Percentiles rank a stretch among this genome's conserved stretches.
Evolutionary conservation across 2,329 filamentous ascomycete species (phyloP).

Genomic region (Exophiala lecanii-corni): DNA sequence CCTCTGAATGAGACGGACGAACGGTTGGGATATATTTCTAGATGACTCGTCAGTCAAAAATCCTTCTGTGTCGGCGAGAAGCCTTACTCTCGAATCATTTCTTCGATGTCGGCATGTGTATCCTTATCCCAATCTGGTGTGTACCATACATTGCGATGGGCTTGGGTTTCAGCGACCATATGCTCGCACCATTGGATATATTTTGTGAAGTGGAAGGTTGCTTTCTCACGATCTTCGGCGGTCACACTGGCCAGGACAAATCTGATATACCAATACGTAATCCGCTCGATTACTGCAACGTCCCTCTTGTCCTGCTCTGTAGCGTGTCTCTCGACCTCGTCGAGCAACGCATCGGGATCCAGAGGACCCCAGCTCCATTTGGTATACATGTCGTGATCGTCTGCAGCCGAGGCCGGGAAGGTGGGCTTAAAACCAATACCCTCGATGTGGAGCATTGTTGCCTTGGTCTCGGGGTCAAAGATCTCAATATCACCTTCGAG

Average conservation of each 20-base stretch:
- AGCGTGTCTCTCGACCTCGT: constrained; percentile 2
- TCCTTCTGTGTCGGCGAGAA: too few species aligned
- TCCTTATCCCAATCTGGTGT: too few species aligned
- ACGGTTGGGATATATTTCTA: constrained; percentile 7
- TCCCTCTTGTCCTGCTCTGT: constrained; percentile 4
- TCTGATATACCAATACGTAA: constrained; percentile 5
- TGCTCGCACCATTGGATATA: constrained; percentile 4
- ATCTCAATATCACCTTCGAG: constrained; percentile 9
- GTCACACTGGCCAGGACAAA: constrained; percentile 1
- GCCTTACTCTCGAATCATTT: constrained; percentile 5
- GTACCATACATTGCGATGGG: too few species aligned
- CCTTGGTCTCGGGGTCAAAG: constrained; percentile 6
- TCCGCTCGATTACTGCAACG: constrained; percentile 2
- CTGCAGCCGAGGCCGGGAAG: not conserved
- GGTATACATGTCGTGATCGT: constrained; percentile 3
- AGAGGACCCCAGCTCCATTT: not conserved
- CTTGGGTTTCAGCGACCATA: not conserved
- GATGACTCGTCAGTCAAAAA: constrained; percentile 1
- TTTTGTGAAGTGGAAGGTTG: constrained; percentile 4
- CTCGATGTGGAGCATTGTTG: constrained; percentile 4
- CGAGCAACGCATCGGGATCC: constrained; percentile 2
- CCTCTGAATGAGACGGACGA: constrained; percentile 2
- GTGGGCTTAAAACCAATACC: constrained; percentile 2
- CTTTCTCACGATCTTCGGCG: constrained; percentile 2
- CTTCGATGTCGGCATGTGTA: too few species aligned